These are phyloP conservation scores for Fusarium solani-melongenae DNA, from an alignment of 2,329 filamentous ascomycete genomes.

Conservation along the genomic window DNA sequence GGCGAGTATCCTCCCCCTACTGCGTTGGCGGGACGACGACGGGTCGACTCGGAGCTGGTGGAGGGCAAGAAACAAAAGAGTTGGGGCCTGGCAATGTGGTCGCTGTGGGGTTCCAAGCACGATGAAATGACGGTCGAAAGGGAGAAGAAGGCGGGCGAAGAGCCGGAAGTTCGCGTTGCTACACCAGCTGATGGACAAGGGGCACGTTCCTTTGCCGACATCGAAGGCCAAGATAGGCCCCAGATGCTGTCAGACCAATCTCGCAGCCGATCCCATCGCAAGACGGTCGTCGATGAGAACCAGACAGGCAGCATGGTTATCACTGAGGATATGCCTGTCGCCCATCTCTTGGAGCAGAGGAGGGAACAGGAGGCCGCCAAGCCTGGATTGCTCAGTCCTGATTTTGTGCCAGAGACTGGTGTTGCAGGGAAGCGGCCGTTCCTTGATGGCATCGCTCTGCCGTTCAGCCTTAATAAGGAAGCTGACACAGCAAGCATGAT, in stretches of 20 bases:
- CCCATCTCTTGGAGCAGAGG: conserved; percentile 56
- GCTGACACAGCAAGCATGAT: conserved; percentile 77
- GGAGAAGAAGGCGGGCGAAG: conserved; percentile 62
- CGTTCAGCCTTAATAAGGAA: conserved; percentile 75
- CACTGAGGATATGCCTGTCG: conserved; percentile 56
- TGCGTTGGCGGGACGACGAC: conserved; percentile 79
- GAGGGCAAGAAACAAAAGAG: conserved; percentile 71
- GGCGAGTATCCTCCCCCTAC: conserved; percentile 86
- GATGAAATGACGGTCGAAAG: conserved; percentile 78
- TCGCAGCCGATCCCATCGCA: conserved; percentile 56
- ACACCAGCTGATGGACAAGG: conserved; percentile 56
- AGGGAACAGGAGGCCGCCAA: conserved; percentile 53
- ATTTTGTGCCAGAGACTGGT: conserved; percentile 59
- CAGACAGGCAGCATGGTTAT: conserved; percentile 53
- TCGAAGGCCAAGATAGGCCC: conserved; percentile 52
- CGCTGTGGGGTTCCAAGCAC: conserved; percentile 87
- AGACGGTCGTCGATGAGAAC: conserved; percentile 63
- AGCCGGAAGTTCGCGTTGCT: conserved; percentile 46
- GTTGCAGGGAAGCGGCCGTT: conserved; percentile 72
- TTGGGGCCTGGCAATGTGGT: conserved; percentile 85
- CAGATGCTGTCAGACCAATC: conserved; percentile 35
- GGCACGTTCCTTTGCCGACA: conserved; percentile 54
- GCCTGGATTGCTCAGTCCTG: conserved; percentile 56
- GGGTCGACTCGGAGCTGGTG: conserved; percentile 54
- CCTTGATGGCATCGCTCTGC: conserved; percentile 76